Conservation (phyloP, 306 rosid species). For the Cicer bijugum region DNA sequence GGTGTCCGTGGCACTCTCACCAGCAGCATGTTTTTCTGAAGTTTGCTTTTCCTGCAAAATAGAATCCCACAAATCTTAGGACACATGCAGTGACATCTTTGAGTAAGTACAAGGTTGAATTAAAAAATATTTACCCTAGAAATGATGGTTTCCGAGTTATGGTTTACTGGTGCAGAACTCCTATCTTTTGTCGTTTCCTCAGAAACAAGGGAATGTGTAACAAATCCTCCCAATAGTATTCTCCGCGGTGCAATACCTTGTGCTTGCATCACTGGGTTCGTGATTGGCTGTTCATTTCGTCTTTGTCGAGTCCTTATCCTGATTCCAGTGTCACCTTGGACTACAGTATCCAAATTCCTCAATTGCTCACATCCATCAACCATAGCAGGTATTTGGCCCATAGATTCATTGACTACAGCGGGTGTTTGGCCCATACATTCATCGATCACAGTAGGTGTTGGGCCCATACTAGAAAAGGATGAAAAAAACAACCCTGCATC, state of each 20-base stretch:
- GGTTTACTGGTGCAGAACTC: constrained; percentile 45
- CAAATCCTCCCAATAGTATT: constrained; percentile 52
- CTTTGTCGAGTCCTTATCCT: constrained; percentile 50
- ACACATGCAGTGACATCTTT: constrained; percentile 25
- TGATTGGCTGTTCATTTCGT: constrained; percentile 39
- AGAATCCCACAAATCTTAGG: constrained; percentile 41
- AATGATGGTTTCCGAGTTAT: constrained; percentile 46
- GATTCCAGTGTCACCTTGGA: constrained; percentile 48
- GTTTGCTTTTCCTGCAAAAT: constrained; percentile 55
- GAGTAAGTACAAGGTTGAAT: constrained; percentile 9
- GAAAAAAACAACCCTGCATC: constrained; percentile 38
- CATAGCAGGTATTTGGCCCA: constrained; percentile 42
- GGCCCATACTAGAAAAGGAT: constrained; percentile 43
- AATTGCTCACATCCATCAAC: constrained; percentile 39
- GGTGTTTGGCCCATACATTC: constrained; percentile 40
- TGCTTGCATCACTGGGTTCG: constrained; percentile 7
- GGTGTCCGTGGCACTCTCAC: constrained; percentile 1
- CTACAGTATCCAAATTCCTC: constrained; percentile 41
- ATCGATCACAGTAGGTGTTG: constrained; percentile 27
- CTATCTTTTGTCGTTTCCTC: background rate
- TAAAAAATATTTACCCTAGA: constrained; percentile 52
- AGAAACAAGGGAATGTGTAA: constrained; percentile 30
- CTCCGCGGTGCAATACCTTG: constrained; percentile 68
- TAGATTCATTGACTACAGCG: constrained; percentile 3
- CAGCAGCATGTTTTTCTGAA: constrained; percentile 45